A percentile compares a stretch with the other conserved stretches of the same genome.
Evolutionary conservation across 768 basidiomycete species (phyloP).

Genomic region (Psilocybe sp.): DNA sequence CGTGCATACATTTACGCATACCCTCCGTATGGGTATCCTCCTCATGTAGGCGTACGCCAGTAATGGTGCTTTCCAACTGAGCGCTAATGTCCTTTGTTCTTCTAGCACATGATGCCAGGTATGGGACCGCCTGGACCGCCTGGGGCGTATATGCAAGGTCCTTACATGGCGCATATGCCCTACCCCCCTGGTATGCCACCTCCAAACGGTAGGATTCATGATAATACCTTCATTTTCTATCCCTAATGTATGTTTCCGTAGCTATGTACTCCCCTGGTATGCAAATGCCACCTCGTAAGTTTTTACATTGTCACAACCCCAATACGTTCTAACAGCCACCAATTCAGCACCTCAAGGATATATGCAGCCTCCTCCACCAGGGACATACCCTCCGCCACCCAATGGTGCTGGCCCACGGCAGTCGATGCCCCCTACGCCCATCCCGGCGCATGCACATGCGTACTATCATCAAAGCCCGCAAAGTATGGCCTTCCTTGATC

Average conservation of each 20-base stretch:
- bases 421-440: constrained; percentile 90
- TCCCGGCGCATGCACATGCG: constrained; percentile 81
- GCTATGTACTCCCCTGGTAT: constrained; percentile 85
- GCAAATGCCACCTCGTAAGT: constrained; percentile 87
- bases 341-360: constrained; percentile 65
- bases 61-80: background rate
- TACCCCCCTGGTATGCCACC: constrained; percentile 80
- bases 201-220: constrained; percentile 56
- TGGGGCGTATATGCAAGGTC: constrained; percentile 74
- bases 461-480: constrained; percentile 92
- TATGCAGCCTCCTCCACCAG: constrained; percentile 74
- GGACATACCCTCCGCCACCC: constrained; percentile 74
- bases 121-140: constrained; percentile 79
- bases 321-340: background rate
- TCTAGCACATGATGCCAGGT: constrained; percentile 79
- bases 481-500: constrained; percentile 41
- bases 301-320: background rate
- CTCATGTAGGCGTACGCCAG: constrained; percentile 51
- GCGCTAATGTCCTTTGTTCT: constrained; percentile 1
- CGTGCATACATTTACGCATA: constrained; percentile 71
- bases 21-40: constrained; percentile 74
- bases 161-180: constrained; percentile 83
- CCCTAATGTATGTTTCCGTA: constrained; percentile 15
- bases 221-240: constrained; percentile 1
- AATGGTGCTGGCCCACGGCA: constrained; percentile 78